Percentiles rank a stretch among this genome's conserved stretches.
Evolutionary conservation across 352 stramenopile species (phyloP).

Genomic region (Phytopythium oedochilum): DNA sequence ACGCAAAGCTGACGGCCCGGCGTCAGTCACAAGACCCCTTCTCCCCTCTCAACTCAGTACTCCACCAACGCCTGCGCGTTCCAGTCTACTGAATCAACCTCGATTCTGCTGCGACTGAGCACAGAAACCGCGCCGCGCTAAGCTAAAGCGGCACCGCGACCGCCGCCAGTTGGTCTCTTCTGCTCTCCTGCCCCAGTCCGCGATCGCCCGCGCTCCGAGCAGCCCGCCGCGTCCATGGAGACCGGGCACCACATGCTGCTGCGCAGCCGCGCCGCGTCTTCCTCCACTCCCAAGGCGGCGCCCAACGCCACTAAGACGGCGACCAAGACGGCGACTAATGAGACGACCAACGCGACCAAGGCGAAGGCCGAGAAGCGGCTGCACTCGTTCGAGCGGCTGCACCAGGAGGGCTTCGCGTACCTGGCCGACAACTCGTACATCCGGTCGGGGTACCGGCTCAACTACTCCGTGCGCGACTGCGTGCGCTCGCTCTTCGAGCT

Average conservation of each 20-base stretch:
- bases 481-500: constrained; percentile 80
- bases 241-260: constrained; percentile 38
- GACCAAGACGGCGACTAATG: neutral
- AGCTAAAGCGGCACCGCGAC: neutral
- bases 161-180: neutral
- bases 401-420: constrained; percentile 77
- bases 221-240: constrained; percentile 13
- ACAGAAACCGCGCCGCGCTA: too few relatives aligned
- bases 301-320: neutral
- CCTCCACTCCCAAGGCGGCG: constrained; percentile 4
- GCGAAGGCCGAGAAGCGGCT: constrained; percentile 17
- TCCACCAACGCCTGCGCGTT: neutral
- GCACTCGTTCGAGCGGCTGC: constrained; percentile 73
- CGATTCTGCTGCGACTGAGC: too few relatives aligned
- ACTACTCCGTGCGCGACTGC: constrained; percentile 79
- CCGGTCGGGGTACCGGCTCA: constrained; percentile 73
- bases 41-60: neutral
- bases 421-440: constrained; percentile 87
- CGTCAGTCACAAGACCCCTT: neutral
- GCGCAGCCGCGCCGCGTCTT: constrained; percentile 18
- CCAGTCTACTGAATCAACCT: neutral
- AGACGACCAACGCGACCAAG: neutral
- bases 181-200: too few relatives aligned
- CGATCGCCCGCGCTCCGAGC: neutral
- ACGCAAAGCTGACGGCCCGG: constrained; percentile 2